Evolutionary conservation across 164 flowering plant genomes (phyloP).

Genomic region (Tinospora cordifolia): DNA sequence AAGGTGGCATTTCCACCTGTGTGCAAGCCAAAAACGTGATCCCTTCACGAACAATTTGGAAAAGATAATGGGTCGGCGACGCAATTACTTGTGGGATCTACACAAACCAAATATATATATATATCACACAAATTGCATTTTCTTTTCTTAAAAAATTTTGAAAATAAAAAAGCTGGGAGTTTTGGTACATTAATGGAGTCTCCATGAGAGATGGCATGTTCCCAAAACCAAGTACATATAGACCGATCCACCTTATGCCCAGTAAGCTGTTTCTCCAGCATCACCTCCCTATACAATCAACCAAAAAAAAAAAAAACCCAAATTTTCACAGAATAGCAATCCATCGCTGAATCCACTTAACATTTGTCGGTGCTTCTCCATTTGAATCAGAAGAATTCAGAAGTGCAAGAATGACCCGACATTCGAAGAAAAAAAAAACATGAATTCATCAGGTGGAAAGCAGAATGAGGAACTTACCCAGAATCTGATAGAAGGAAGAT

Average conservation of each 20-base stretch:
- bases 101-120: neutral
- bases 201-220: constrained; percentile 59
- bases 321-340: neutral
- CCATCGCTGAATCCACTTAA: neutral
- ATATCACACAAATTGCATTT: constrained; percentile 1
- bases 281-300: constrained; percentile 60
- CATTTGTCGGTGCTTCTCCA: neutral
- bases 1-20: constrained; percentile 96
- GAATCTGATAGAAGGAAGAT: constrained; percentile 90
- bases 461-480: constrained; percentile 37
- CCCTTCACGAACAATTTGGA: constrained; percentile 84
- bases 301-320: neutral
- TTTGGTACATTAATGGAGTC: constrained; percentile 67
- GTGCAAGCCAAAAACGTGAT: constrained; percentile 90
- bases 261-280: constrained; percentile 90
- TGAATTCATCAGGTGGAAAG: constrained; percentile 5
- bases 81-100: constrained; percentile 83
- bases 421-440: neutral
- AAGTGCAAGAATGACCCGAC: neutral
- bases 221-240: constrained; percentile 95
- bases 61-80: constrained; percentile 94
- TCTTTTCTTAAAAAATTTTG: neutral
- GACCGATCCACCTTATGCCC: constrained; percentile 90
- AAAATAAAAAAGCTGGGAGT: too few relatives aligned
- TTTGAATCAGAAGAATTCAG: neutral